Evolutionary conservation across 305 asterid genomes (phyloP), one percentile per base, ranked within the genome.

Genomic region (Plantago coronopus): DNA sequence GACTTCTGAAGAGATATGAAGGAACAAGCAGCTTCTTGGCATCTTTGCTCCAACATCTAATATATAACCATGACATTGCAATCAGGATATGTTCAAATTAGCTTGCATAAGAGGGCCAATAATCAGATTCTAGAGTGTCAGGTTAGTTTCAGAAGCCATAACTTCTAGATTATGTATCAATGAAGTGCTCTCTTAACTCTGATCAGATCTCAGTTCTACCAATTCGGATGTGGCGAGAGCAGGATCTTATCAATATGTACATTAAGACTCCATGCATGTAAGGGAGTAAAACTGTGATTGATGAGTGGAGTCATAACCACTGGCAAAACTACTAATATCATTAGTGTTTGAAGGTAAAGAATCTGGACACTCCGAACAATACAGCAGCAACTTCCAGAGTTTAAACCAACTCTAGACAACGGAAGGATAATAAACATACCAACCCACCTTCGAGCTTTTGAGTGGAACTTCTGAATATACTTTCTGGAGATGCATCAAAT

Each of bases 21-120:
- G 48, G 69, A 80, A 66, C 66, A 84, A 55, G 81, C 96, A 86
- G 74, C 89, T 74, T 83, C 87, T 81, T 72, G 87, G 83, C 71
- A 85, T 71, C 81, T 83, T 86, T 64, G 95, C 94, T 62, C 95
- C 96, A n/a, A 83, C 77, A 59, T 72, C 96, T 91, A 68, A 62
- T 51, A 19, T 19, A 64, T 71, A 56, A 19, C 51, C 61, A 42
- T 48, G 68, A 62, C 64, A 61, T 16, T 37, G 58, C n/a, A 4
- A 40, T 79, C 20, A 81, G 63, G 49, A 62, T 34, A 63, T 22
- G 23, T 62, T 63, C 19, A 13, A 17, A 2, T 21, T 29, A 46
- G 37, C 42, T 62, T 48, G 44, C 22, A 23, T 18, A 45, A 43
- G 45, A 55, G 48, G 29, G 45, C 60, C 10, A 31, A 48, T 21